Conservation (phyloP, 371 early-diverging fungal species). For the Capniomyces stellatus region DNA sequence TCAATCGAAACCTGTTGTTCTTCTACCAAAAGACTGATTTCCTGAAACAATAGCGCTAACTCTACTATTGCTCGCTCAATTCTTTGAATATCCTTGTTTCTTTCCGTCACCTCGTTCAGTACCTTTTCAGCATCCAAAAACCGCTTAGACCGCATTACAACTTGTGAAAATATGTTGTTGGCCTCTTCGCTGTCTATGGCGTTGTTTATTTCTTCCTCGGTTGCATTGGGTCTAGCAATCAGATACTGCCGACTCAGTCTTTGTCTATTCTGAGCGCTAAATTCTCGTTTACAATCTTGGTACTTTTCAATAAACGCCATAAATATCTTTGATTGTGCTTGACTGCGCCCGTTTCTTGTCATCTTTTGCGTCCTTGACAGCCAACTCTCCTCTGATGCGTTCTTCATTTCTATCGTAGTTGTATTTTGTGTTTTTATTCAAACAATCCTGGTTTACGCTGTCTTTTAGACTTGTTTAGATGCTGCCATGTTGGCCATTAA, state of each 20-base stretch:
- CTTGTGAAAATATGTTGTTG: constrained; percentile 9
- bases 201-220: constrained; percentile 10
- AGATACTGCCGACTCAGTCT: constrained; percentile 6
- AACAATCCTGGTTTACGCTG: too few relatives aligned
- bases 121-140: constrained; percentile 12
- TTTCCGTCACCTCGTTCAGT: constrained; percentile 9
- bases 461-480: too few relatives aligned
- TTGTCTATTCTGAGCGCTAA: background rate
- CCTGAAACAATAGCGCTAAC: constrained; percentile 29
- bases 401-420: background rate
- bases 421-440: too few relatives aligned
- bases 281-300: background rate
- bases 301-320: background rate
- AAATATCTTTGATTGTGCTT: background rate
- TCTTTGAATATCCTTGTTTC: constrained; percentile 9
- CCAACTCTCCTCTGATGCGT: background rate
- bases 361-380: background rate
- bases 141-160: constrained; percentile 8
- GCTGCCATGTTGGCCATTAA: background rate
- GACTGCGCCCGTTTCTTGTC: background rate
- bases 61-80: constrained; percentile 33
- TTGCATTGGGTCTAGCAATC: constrained; percentile 12
- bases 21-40: constrained; percentile 31
- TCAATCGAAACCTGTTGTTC: constrained; percentile 17
- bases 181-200: constrained; percentile 12